Evolutionary conservation across 257 asterid genomes (phyloP).

Genomic region (Nicotiana tomentosiformis): DNA sequence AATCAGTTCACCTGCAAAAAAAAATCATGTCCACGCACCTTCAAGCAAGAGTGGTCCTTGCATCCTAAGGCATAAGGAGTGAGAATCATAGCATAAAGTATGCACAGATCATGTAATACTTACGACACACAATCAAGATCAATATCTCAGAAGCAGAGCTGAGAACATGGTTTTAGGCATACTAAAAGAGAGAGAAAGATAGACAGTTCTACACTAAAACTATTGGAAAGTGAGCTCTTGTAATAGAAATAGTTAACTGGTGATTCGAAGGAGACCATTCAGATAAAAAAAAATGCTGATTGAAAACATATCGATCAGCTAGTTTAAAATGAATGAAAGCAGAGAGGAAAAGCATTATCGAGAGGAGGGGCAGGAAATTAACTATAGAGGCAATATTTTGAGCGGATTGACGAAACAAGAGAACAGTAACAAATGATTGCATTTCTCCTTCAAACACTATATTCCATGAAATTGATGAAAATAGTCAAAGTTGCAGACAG

Average conservation of each 20-base stretch:
- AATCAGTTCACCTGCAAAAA: slow-evolving; percentile 61
- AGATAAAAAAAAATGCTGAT: background rate
- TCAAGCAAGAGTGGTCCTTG: slow-evolving; percentile 44
- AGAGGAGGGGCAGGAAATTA: background rate
- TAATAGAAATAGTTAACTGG: background rate
- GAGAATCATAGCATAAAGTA: slow-evolving; percentile 33
- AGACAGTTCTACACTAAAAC: background rate
- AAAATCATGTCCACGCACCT: slow-evolving; percentile 52
- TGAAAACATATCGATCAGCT: background rate
- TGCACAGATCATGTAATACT: slow-evolving; percentile 25
- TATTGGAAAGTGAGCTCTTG: background rate
- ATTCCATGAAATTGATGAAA: background rate
- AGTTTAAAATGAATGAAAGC: background rate
- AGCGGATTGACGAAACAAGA: background rate
- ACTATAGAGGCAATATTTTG: background rate
- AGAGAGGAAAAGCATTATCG: background rate
- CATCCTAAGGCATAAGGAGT: slow-evolving; percentile 44
- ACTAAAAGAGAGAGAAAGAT: background rate
- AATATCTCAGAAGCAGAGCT: slow-evolving; percentile 20
- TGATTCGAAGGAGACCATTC: background rate
- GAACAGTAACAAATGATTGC: background rate
- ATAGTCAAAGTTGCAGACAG: background rate
- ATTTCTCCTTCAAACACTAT: background rate
- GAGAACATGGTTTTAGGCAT: background rate
- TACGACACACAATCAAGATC: slow-evolving; percentile 16